phyloP scores from a whole-genome alignment of 2,329 filamentous ascomycete species.

The Colletotrichum sp. region DNA sequence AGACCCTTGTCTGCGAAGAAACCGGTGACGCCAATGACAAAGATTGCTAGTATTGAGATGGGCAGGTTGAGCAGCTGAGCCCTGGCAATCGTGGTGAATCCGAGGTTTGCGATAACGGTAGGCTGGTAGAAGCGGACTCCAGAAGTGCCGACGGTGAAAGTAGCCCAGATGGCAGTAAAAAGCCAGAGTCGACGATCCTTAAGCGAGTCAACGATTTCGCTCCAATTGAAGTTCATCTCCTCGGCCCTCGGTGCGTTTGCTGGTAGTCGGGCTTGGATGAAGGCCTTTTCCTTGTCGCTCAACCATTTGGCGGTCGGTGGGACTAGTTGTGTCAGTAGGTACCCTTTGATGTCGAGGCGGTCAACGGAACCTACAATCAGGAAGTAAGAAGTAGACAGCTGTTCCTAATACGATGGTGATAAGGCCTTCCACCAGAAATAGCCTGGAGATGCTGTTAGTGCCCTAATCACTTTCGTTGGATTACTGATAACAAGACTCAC shows the following conservation, averaged over 20 bases:
- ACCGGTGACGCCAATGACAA: constrained; percentile 47
- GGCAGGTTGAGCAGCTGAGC: constrained; percentile 56
- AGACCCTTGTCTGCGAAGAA: constrained; percentile 45
- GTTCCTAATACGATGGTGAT: constrained; percentile 51
- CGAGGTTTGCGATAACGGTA: constrained; percentile 43
- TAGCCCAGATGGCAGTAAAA: constrained; percentile 48
- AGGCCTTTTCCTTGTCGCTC: constrained; percentile 49
- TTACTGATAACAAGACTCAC: constrained; percentile 17
- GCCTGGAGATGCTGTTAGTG: constrained; percentile 26
- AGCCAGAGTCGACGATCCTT: constrained; percentile 49
- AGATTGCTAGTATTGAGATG: constrained; percentile 43
- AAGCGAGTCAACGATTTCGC: constrained; percentile 41
- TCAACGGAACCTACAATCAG: constrained; percentile 47
- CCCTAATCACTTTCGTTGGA: not conserved
- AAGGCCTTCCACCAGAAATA: constrained; percentile 50
- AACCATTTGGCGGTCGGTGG: constrained; percentile 50
- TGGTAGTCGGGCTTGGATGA: constrained; percentile 51
- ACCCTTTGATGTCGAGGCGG: constrained; percentile 40
- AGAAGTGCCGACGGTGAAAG: constrained; percentile 46
- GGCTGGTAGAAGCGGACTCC: constrained; percentile 47
- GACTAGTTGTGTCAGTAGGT: constrained; percentile 44
- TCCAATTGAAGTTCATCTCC: constrained; percentile 44
- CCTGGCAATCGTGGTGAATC: constrained; percentile 45
- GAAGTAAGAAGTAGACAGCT: constrained; percentile 56
- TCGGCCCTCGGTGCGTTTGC: constrained; percentile 45